Conservation (phyloP, 108 stramenopile genomes). For the Fragilaria crotonensis region DNA sequence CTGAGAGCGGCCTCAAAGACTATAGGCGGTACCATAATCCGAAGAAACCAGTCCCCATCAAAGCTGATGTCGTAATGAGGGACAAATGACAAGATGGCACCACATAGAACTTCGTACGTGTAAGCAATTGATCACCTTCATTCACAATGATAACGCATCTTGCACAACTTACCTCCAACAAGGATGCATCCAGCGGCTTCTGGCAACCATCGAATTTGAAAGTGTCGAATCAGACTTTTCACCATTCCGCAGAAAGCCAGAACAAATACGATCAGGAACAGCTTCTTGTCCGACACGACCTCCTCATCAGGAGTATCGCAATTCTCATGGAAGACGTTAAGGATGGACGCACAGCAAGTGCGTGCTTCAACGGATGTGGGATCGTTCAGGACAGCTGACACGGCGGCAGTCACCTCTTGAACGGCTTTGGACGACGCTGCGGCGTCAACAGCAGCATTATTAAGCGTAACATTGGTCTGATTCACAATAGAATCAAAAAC, state of each 20-base stretch:
- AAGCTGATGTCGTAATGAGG: conserved; percentile 78
- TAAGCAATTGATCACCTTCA: conserved; percentile 5
- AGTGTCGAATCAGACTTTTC: conserved; percentile 80
- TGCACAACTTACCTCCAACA: conserved; percentile 51
- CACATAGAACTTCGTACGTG: conserved; percentile 44
- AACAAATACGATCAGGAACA: conserved; percentile 75
- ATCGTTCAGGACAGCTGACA: conserved; percentile 61
- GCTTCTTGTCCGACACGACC: conserved; percentile 60
- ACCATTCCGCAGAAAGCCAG: conserved; percentile 82
- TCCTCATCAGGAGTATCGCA: conserved; percentile 73
- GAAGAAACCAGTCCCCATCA: conserved; percentile 80
- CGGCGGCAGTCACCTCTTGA: conserved; percentile 38
- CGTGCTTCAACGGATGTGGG: conserved; percentile 67
- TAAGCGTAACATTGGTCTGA: conserved; percentile 7
- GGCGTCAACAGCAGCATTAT: conserved; percentile 36
- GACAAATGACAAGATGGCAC: conserved; percentile 47
- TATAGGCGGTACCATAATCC: conserved; percentile 88
- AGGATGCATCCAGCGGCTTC: conserved; percentile 83
- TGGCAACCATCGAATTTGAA: conserved; percentile 74
- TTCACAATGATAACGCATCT: conserved; percentile 3
- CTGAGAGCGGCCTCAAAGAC: conserved; percentile 83
- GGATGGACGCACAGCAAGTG: conserved; percentile 81
- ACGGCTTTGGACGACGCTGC: conserved; percentile 55
- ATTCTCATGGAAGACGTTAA: conserved; percentile 80
- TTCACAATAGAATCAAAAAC: conserved; percentile 9